Evolutionary conservation across 176 grass and related monocot species (phyloP).

Genomic region (Bothriochloa decipiens): DNA sequence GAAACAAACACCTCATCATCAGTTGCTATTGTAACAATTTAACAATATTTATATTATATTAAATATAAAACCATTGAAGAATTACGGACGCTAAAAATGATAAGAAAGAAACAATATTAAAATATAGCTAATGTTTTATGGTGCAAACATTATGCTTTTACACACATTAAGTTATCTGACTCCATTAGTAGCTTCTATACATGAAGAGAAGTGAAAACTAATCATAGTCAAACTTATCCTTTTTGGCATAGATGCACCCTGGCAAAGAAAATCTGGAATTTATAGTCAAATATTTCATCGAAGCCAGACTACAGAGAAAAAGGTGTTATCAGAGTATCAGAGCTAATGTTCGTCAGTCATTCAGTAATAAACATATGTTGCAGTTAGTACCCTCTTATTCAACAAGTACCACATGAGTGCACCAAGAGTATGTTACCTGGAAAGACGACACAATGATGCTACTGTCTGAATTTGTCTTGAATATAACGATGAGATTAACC

Average conservation of each 20-base stretch:
- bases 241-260: neutral
- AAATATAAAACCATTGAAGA: constrained; percentile 6
- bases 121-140: neutral
- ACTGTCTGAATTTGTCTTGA: constrained; percentile 81
- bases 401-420: neutral
- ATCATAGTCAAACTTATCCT: neutral
- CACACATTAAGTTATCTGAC: neutral
- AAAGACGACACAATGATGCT: constrained; percentile 88
- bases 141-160: neutral
- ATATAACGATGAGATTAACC: constrained; percentile 80
- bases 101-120: neutral
- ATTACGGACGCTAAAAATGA: neutral
- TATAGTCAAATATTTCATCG: neutral
- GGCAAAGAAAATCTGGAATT: neutral
- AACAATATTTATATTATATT: neutral
- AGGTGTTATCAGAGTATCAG: neutral
- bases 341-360: neutral
- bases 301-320: neutral
- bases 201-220: neutral
- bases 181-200: constrained; percentile 1
- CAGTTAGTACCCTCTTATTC: constrained; percentile 7
- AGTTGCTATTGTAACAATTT: neutral
- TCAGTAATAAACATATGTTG: neutral
- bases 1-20: constrained; percentile 18
- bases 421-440: constrained; percentile 61